Base-by-base conservation (phyloP, 1,139 yeast genomes). In the Yamadazyma pseudoaaseri region DNA sequence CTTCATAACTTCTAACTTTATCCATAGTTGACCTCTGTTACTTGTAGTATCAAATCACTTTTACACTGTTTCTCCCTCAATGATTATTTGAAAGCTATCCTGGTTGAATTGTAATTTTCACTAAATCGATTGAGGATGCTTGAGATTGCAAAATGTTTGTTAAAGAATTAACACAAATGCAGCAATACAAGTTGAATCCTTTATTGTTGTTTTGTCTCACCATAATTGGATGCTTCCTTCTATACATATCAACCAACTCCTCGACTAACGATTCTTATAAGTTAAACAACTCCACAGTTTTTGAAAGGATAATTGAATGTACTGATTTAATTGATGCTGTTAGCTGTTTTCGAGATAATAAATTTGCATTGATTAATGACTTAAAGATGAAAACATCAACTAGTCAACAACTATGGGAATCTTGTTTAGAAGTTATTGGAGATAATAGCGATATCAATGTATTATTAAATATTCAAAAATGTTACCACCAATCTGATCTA, bases 401-500 rank as follows among this genome's bases (percentile, higher is more conserved):
- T 3, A 36, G 41, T 2, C 38, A 36, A 16, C 27, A 27, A 3
- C 36, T 25, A 14, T 44, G 42, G 43, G 35, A 26, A 21, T 20
- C 26, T 3, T 45, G 49, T 29, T 26, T 45, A 13, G 24, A 34
- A 16, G 28, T 29, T 17, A 31, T 45, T 5, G 35, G 28, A 2
- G 27, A 33, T 7, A 29, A 20, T 5, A 40, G 30, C 31, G 62
- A 58, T 33, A 34, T 55, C 3, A 42, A 49, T 13, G 25, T 56
- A 7, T 36, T 57, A 14, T 38, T 58, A 22, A 48, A 42, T 27
- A 45, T 54, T 24, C 62, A 54, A 35, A 40, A 45, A 12, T 58
- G 63, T 35, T 29, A 29, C 16, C 26, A 29, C 22, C 31, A 29
- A 15, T 23, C 31, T 3, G 31, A 21, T 15, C 16, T 29, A 5